These are phyloP conservation scores for Diversispora eburnea DNA, from an alignment of 192 early-diverging fungal genomes.

Conservation along the genomic window DNA sequence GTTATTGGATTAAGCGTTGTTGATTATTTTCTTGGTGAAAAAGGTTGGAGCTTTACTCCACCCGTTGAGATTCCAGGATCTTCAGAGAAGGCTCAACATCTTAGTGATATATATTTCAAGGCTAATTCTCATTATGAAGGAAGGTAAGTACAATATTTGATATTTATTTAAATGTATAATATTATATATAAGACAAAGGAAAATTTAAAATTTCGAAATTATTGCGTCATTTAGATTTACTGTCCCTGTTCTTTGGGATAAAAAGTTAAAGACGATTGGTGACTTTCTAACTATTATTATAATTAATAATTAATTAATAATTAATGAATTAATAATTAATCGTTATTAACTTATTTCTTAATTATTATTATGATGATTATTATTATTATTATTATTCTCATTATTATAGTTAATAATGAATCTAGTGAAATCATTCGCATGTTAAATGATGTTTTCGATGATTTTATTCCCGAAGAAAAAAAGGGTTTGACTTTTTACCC, in stretches of 20 bases:
- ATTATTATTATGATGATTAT: no score
- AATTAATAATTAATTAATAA: background rate
- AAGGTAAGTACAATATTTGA: conserved; percentile 27
- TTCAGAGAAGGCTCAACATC: conserved; percentile 67
- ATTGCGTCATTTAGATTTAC: conserved; percentile 59
- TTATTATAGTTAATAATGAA: conserved; percentile 83
- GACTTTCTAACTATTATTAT: conserved; percentile 12
- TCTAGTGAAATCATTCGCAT: conserved; percentile 94
- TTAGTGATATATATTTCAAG: conserved; percentile 91
- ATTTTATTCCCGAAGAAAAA: conserved; percentile 56
- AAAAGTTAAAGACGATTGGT: conserved; percentile 83
- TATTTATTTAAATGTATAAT: background rate
- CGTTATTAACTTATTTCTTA: background rate
- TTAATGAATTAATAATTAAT: background rate
- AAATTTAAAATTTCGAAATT: no score
- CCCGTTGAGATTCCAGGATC: conserved; percentile 71
- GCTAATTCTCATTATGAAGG: conserved; percentile 71
- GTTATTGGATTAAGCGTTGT: conserved; percentile 85
- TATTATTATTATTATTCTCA: background rate
- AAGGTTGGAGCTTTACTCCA: conserved; percentile 79
- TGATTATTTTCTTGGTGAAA: conserved; percentile 70
- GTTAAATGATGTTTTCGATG: conserved; percentile 87
- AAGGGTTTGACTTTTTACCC: conserved; percentile 81
- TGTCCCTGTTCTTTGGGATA: conserved; percentile 97
- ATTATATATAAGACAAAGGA: background rate